A percentile compares a stretch with the other conserved stretches of the same genome.
These are phyloP conservation scores for Protoeuglena noctilucae DNA, from an alignment of 139 green algal species.

Conservation along the genomic window DNA sequence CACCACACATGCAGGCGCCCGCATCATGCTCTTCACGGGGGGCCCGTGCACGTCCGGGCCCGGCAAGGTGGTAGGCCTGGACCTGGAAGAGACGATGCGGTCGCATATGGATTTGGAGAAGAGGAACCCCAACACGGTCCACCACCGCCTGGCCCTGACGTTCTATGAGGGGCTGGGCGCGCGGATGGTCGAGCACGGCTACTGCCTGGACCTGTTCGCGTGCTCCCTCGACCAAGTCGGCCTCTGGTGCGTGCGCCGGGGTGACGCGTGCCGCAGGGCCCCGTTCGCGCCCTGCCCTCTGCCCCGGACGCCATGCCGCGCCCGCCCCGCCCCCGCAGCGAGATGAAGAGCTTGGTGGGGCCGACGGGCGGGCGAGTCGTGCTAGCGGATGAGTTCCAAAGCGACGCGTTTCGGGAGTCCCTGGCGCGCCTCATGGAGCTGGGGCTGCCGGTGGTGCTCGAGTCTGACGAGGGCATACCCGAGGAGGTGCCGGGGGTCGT, in stretches of 20 bases:
- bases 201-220: slow-evolving; percentile 37
- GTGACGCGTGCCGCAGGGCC: neutral
- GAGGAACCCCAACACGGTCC: slow-evolving; percentile 5
- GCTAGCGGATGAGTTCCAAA: slow-evolving; percentile 35
- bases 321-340: too few relatives aligned
- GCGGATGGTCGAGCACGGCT: slow-evolving; percentile 14
- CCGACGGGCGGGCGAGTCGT: slow-evolving; percentile 39
- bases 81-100: slow-evolving; percentile 22
- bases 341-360: too few relatives aligned
- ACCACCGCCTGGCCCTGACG: slow-evolving; percentile 7
- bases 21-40: slow-evolving; percentile 30
- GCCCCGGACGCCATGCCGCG: too few relatives aligned
- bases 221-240: slow-evolving; percentile 42
- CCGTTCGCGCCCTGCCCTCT: too few relatives aligned
- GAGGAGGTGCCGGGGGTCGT: slow-evolving; percentile 12
- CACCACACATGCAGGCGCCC: slow-evolving; percentile 1
- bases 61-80: slow-evolving; percentile 20
- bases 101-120: slow-evolving; percentile 6
- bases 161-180: slow-evolving; percentile 26
- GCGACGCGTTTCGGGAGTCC: slow-evolving; percentile 28
- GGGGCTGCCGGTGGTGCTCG: too few relatives aligned
- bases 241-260: slow-evolving; percentile 34
- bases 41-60: slow-evolving; percentile 29
- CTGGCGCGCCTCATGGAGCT: slow-evolving; percentile 23
- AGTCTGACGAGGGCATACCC: too few relatives aligned